These are phyloP conservation scores for Erigeron philadelphicus DNA, from an alignment of 140 eudicot genomes.

Conservation along the genomic window DNA sequence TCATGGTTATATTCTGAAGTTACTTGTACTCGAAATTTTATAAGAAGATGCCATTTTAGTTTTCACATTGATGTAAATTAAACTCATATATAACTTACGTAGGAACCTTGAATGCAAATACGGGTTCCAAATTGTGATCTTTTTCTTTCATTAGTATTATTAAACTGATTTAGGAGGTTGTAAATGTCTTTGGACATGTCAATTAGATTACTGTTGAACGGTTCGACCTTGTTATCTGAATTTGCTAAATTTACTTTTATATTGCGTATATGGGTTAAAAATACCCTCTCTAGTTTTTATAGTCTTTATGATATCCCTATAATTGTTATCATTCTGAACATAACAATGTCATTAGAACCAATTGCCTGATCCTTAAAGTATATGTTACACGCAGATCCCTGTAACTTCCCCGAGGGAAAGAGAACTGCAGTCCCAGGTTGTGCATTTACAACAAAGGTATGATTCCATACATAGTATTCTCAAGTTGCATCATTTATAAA, in stretches of 20 bases:
- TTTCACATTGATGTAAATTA: no score
- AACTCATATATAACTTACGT: no score
- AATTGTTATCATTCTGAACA: not conserved
- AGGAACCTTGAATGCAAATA: no score
- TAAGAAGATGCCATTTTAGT: no score
- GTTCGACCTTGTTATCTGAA: not conserved
- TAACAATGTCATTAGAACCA: not conserved
- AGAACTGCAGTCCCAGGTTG: slow-evolving; percentile 67
- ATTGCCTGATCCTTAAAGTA: not conserved
- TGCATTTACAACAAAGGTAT: slow-evolving; percentile 79
- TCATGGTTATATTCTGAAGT: no score
- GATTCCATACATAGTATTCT: not conserved
- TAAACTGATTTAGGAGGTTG: not conserved
- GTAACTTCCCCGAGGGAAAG: slow-evolving; percentile 41
- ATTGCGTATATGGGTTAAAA: not conserved
- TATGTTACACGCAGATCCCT: slow-evolving; percentile 32
- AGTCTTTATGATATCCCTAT: not conserved
- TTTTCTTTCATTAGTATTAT: not conserved
- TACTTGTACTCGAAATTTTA: no score
- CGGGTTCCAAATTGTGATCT: no score
- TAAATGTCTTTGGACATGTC: not conserved
- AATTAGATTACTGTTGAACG: not conserved
- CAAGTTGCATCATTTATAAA: slow-evolving; percentile 1
- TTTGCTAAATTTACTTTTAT: no score
- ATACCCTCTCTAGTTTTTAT: not conserved